Evolutionary conservation across 306 rosid species (phyloP).

Genomic region (Neltuma alba): DNA sequence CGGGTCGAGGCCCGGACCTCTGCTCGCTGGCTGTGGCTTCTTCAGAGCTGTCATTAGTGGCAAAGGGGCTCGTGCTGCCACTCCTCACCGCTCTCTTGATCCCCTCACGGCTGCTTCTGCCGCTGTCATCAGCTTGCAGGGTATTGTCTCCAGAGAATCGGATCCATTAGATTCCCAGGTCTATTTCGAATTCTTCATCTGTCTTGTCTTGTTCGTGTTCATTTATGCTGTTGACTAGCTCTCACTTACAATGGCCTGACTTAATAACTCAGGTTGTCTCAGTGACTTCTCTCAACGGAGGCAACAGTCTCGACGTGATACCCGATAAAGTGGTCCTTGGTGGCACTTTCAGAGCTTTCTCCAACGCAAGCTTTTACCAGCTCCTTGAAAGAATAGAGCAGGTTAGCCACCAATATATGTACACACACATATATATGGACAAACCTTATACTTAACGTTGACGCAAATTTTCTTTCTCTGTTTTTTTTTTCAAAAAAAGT

Average conservation of each 20-base stretch:
- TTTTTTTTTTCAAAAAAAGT: too few relatives aligned
- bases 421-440: too few relatives aligned
- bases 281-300: constrained; percentile 82
- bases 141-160: constrained; percentile 94
- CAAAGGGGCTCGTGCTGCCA: constrained; percentile 41
- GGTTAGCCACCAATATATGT: constrained; percentile 42
- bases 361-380: constrained; percentile 81
- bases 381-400: constrained; percentile 76
- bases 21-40: constrained; percentile 94
- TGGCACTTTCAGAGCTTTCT: constrained; percentile 94
- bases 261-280: constrained; percentile 69
- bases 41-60: constrained; percentile 75
- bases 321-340: constrained; percentile 72
- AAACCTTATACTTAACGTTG: too few relatives aligned
- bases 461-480: too few relatives aligned
- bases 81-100: constrained; percentile 59
- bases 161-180: constrained; percentile 96
- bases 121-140: constrained; percentile 89
- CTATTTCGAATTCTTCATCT: not conserved
- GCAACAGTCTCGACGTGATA: constrained; percentile 67
- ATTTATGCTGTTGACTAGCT: not conserved
- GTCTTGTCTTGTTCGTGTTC: not conserved
- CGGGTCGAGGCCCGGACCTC: constrained; percentile 89
- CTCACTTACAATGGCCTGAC: not conserved
- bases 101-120: constrained; percentile 87